These are phyloP conservation scores for Scedosporium dehoogii DNA, from an alignment of 2,329 filamentous ascomycete species.

Conservation along the genomic window DNA sequence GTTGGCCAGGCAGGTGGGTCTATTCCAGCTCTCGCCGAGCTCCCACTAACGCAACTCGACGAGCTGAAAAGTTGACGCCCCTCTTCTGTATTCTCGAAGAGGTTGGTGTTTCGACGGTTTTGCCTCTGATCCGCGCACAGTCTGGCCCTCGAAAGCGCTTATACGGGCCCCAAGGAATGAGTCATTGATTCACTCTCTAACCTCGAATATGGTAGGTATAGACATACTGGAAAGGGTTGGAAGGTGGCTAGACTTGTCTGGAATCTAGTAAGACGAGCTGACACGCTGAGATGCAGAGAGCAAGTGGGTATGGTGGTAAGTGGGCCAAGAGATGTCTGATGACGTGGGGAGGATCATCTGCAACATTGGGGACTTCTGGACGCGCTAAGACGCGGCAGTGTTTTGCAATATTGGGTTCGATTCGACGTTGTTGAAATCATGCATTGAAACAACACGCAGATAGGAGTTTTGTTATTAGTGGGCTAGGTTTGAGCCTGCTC, in stretches of 20 bases:
- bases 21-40: neutral
- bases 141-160: neutral
- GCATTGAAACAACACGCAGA: neutral
- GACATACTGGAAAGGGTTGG: neutral
- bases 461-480: neutral
- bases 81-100: neutral
- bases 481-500: neutral
- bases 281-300: neutral
- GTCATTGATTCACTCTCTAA: neutral
- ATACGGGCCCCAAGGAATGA: neutral
- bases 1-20: neutral
- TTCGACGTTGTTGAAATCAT: neutral
- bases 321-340: neutral
- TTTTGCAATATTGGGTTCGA: neutral
- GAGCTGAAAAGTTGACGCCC: neutral
- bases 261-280: neutral
- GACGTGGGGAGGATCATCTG: neutral
- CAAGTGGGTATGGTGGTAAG: neutral
- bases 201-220: neutral
- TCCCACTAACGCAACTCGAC: neutral
- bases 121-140: neutral
- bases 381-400: neutral
- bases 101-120: neutral
- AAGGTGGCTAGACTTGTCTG: neutral
- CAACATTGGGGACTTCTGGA: neutral